Evolutionary conservation across 2,329 filamentous ascomycete genomes (phyloP).

Genomic region (Paracamarosporium sp.): DNA sequence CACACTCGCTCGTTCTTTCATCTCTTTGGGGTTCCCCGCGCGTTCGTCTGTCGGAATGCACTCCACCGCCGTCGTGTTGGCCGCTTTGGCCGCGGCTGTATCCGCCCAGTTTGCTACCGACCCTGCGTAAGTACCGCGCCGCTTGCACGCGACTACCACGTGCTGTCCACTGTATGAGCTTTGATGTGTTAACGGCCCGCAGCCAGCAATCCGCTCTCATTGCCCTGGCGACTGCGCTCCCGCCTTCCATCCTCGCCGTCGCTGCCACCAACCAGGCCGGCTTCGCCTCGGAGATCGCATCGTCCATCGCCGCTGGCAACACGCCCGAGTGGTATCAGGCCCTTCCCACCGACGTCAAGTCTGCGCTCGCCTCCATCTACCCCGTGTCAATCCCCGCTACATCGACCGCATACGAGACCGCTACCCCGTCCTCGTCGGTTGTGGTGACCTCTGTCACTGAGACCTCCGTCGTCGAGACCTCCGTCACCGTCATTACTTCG

Average conservation of each 20-base stretch:
- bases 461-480: conserved; percentile 10
- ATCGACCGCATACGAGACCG: conserved; percentile 25
- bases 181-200: background rate
- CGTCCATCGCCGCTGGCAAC: conserved; percentile 51
- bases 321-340: conserved; percentile 54
- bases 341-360: conserved; percentile 54
- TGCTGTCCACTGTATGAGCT: conserved; percentile 12
- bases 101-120: conserved; percentile 25
- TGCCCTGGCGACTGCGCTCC: conserved; percentile 55
- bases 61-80: conserved; percentile 34
- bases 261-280: conserved; percentile 51
- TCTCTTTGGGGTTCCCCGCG: conserved; percentile 6
- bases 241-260: conserved; percentile 46
- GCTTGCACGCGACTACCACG: conserved; percentile 13
- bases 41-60: conserved; percentile 33
- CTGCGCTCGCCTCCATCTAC: conserved; percentile 48
- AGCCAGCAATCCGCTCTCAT: conserved; percentile 44
- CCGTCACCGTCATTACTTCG: conserved; percentile 11
- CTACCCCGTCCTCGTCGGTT: conserved; percentile 1
- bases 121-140: conserved; percentile 28
- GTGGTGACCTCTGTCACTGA: conserved; percentile 13
- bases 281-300: conserved; percentile 50
- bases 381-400: conserved; percentile 27
- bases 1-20: conserved; percentile 31
- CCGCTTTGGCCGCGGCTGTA: conserved; percentile 36